Evolutionary conservation across 2,329 filamentous ascomycete species (phyloP).

Genomic region (Colletotrichum melonis): DNA sequence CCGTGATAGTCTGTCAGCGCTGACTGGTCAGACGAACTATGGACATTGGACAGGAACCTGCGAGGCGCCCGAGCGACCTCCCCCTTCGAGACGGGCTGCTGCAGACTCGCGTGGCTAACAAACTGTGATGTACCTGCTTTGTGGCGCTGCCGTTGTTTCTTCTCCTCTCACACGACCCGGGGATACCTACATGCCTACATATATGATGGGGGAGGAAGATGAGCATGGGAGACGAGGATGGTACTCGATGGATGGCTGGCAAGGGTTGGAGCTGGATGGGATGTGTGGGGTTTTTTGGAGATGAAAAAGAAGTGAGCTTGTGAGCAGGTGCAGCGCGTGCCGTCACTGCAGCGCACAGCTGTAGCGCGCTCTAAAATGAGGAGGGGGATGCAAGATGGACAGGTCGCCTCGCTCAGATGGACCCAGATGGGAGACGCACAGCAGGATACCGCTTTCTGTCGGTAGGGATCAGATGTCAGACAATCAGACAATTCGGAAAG

Average conservation of each 20-base stretch:
- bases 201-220: neutral
- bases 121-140: constrained; percentile 31
- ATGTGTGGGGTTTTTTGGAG: constrained; percentile 25
- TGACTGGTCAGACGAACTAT: neutral
- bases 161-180: constrained; percentile 26
- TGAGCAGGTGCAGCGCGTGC: constrained; percentile 10
- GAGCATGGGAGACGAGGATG: neutral
- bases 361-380: constrained; percentile 1
- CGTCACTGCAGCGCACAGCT: constrained; percentile 19
- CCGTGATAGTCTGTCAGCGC: neutral
- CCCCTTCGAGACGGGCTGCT: constrained; percentile 25
- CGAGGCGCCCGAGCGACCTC: neutral
- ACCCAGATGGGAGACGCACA: constrained; percentile 1
- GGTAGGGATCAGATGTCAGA: constrained; percentile 1
- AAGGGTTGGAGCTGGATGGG: constrained; percentile 4
- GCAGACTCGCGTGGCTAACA: constrained; percentile 32
- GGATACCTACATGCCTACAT: neutral
- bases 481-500: neutral
- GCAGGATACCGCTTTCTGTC: neutral
- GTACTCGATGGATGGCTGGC: neutral
- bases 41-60: neutral
- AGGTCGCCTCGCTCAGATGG: constrained; percentile 16
- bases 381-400: constrained; percentile 29
- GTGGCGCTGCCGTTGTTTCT: constrained; percentile 25
- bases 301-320: constrained; percentile 20